Base-by-base conservation (phyloP, 805 yeast genomes). In the Lachancea quebecensis region DNA sequence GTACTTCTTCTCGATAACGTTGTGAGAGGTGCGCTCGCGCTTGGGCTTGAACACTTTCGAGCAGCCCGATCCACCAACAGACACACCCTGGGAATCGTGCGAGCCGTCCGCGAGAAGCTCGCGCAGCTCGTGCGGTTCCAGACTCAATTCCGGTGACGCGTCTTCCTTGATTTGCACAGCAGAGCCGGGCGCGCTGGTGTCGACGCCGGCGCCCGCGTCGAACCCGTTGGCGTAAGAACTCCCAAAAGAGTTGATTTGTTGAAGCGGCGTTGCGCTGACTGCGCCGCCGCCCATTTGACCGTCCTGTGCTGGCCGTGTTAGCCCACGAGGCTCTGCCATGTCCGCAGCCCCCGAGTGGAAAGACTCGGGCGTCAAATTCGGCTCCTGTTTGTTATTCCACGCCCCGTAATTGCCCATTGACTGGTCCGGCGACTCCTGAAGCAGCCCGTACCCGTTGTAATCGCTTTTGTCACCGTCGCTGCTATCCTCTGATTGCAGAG, bases 1-100 rank as follows among this genome's bases (percentile, higher is more conserved):
- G 64, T 82, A 82, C 57, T 80, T 79, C 63, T 80, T 81, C 56
- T 82, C 89, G 54, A 82, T 80, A 69, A 79, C 74, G 56, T 82
- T 82, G 64, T 82, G 88, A 2, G 85, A 75, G 2, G 78, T 71
- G 57, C 78, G 79, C 45, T 73, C 77, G 60, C 78, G 79, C 46
- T 66, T 66, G 36, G 55, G 52, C 45, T 53, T 52, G 27, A 41
- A 38, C 10, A 50, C 45, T 34, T 50, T 50, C 21, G 38, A 25
- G 38, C 28, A 14, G 9, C 33, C n/a, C 12, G 38, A 21, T 4
- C 34, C 43, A 7, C 10, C 14, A 14, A 16, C 11, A 12, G 43
- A 25, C 14, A 12, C 35, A n/a, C 4, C 52, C 37, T 30, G 29
- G 14, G 37, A 28, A 5, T 35, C 39, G 4, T 16, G n/a, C 16